A percentile compares a stretch with the other conserved stretches of the same genome.
These are phyloP conservation scores for Drechslerella dactyloides DNA, from an alignment of 2,329 filamentous ascomycete species.

Conservation along the genomic window DNA sequence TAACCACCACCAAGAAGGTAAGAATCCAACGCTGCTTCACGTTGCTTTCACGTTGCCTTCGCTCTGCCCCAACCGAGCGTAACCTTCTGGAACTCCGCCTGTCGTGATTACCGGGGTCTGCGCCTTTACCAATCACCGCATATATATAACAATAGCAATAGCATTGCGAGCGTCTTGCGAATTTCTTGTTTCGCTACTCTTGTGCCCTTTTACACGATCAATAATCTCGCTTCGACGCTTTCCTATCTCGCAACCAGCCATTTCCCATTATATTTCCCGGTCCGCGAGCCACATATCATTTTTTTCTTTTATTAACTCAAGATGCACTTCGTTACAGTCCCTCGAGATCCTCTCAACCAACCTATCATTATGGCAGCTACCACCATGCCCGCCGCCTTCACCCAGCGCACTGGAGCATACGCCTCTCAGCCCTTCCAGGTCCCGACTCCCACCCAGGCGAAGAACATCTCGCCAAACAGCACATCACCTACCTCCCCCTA, in stretches of 20 bases:
- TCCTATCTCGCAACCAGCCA: constrained; percentile 16
- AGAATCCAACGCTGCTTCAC: constrained; percentile 31
- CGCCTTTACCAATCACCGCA: constrained; percentile 1
- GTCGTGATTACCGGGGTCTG: constrained; percentile 3
- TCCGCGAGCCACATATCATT: constrained; percentile 2
- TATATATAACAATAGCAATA: constrained; percentile 30
- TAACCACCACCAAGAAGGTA: constrained; percentile 47
- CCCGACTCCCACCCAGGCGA: constrained; percentile 26
- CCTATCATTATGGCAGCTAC: constrained; percentile 37
- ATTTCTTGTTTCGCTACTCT: constrained; percentile 36
- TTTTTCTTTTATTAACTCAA: constrained; percentile 20
- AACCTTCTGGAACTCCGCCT: constrained; percentile 46
- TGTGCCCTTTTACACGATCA: constrained; percentile 25
- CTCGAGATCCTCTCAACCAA: constrained; percentile 29
- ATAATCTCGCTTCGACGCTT: constrained; percentile 29
- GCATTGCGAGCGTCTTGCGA: constrained; percentile 37
- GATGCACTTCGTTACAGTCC: constrained; percentile 48
- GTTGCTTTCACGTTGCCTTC: constrained; percentile 6
- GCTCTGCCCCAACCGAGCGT: constrained; percentile 34
- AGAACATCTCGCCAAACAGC: constrained; percentile 45
- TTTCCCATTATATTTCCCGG: constrained; percentile 6
- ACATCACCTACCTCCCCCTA: constrained; percentile 44
- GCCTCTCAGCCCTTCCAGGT: constrained; percentile 29
- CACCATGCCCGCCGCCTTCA: constrained; percentile 35
- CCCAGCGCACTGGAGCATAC: constrained; percentile 22